Conservation (phyloP, 2,329 filamentous ascomycete genomes). For the Aureobasidium namibiae region DNA sequence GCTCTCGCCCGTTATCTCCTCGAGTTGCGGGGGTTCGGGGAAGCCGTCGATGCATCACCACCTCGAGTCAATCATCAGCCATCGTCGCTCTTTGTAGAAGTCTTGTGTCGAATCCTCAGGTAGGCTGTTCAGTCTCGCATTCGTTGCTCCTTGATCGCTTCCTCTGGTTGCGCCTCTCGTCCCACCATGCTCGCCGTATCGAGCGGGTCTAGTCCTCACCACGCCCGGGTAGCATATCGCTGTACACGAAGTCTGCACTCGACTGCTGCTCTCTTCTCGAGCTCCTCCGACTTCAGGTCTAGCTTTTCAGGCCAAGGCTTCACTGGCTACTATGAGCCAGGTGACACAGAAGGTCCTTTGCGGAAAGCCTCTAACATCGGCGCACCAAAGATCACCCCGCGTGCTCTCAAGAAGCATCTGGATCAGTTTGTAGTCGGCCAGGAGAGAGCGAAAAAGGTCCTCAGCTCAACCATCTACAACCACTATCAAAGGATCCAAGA, state of each 20-base stretch:
- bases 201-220: conserved; percentile 28
- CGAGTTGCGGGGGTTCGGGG: background rate
- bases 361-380: conserved; percentile 50
- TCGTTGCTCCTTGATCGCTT: no score
- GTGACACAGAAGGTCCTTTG: conserved; percentile 56
- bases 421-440: conserved; percentile 97
- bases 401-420: conserved; percentile 73
- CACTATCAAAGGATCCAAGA: conserved; percentile 86
- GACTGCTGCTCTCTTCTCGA: conserved; percentile 38
- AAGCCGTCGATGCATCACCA: background rate
- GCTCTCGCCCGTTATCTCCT: conserved; percentile 3
- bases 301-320: conserved; percentile 57
- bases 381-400: conserved; percentile 52
- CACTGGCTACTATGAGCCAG: conserved; percentile 55
- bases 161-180: conserved; percentile 25
- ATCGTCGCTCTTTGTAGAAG: background rate
- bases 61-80: background rate
- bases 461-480: conserved; percentile 90
- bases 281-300: conserved; percentile 33
- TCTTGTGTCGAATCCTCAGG: background rate
- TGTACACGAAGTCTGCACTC: conserved; percentile 20
- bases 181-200: conserved; percentile 16
- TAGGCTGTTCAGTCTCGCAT: conserved; percentile 30
- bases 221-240: conserved; percentile 34
- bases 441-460: conserved; percentile 85